Evolutionary conservation across 306 rosid species (phyloP), one percentile per base, ranked within the genome.

Genomic region (Heteromeles arbutifolia): DNA sequence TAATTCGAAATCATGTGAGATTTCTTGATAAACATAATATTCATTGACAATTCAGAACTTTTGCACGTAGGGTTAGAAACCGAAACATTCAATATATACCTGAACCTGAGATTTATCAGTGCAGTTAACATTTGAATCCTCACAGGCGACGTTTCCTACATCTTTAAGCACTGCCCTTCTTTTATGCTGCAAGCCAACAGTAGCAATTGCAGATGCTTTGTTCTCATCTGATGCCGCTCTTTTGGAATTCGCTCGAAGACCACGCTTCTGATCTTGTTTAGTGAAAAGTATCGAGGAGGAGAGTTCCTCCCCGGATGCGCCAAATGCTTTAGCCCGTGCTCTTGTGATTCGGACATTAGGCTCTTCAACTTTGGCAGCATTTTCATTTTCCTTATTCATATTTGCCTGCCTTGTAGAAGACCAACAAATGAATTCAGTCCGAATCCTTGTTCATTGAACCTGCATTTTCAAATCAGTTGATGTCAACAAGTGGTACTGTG

Each of bases 91-190:
- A 39, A 70, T 32, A 24, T 54, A 34, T 80, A 89, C 99, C 96
- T 73, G 89, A 83, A 76, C 28, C n/a, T 80, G 77, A 62, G 88
- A 79, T 50, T 82, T 75, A 69, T 76, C 34, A 32, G 3, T 66
- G 72, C 48, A 28, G 28, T 79, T 84, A 26, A 39, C 78, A 45
- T 58, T 37, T 25, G 82, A 53, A 56, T 71, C 67, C 58, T 74
- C 77, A 39, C 67, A 25, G 34, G 43, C 24, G 57, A 76, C 59
- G 74, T 93, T 95, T 26, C 92, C 85, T 25, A 87, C 88, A 84
- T 96, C 97, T 54, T 61, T 79, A 22, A 96, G 96, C 67, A 84
- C 90, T 13, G 90, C 91, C 84, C 88, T 88, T 81, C 91, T 81
- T 85, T 92, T 95, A 64, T 82, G 78, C 70, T 77, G 90, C 74